phyloP scores from a whole-genome alignment of 78 protist species.

The Cyanophora paradoxa region DNA sequence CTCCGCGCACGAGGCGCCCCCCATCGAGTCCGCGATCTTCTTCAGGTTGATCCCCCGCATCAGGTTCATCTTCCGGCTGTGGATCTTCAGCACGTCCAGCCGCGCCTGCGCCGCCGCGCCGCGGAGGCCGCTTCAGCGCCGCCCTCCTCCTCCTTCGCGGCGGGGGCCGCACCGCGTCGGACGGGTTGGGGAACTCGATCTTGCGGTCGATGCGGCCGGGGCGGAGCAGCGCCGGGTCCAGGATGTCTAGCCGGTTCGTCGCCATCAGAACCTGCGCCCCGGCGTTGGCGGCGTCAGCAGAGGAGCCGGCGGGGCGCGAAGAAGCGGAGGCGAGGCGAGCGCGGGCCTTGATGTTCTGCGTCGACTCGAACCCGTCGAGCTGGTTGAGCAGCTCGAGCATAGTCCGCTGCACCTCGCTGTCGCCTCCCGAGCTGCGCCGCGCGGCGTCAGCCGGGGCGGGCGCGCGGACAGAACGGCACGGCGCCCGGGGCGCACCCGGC shows the following conservation, averaged over 20 bases:
- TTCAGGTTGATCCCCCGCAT: slow-evolving; percentile 91
- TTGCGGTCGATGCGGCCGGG: slow-evolving; percentile 99
- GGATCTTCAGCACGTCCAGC: slow-evolving; percentile 95
- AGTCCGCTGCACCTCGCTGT: slow-evolving; percentile 91
- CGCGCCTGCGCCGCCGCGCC: slow-evolving; percentile 66
- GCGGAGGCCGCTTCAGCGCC: no score
- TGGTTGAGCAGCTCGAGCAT: slow-evolving; percentile 99
- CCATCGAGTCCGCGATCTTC: slow-evolving; percentile 58
- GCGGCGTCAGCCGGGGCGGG: no score
- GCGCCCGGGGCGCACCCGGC: slow-evolving; percentile 50
- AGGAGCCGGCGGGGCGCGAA: no score
- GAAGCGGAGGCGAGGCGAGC: no score
- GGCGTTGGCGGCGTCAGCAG: no score
- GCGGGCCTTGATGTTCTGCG: slow-evolving; percentile 90
- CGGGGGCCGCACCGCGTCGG: slow-evolving; percentile 47
- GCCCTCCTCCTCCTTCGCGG: no score
- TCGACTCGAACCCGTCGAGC: slow-evolving; percentile 98
- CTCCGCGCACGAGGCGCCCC: slow-evolving; percentile 98
- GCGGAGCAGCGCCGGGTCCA: slow-evolving; percentile 97
- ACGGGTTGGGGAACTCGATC: slow-evolving; percentile 95
- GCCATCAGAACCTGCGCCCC: slow-evolving; percentile 88
- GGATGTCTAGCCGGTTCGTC: slow-evolving; percentile 99
- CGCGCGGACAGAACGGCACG: not conserved
- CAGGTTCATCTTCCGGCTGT: slow-evolving; percentile 97
- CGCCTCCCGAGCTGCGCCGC: slow-evolving; percentile 28